Conservation (phyloP, 257 asterid genomes). For the Penstemon newberryi region DNA sequence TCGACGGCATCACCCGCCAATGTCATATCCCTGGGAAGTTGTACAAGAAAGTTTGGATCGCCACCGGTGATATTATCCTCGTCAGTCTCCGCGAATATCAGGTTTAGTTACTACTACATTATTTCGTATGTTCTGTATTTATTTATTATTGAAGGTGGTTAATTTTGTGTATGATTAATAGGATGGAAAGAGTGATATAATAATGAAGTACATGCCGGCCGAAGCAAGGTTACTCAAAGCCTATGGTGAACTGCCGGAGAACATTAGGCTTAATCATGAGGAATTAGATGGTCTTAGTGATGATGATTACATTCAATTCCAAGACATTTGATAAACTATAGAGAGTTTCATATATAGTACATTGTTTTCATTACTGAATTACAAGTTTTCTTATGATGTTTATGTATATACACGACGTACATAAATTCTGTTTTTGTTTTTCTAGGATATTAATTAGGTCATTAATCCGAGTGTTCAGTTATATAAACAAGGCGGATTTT, state of each 20-base stretch:
- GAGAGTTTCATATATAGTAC: too few species aligned
- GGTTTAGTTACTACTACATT: constrained; percentile 30
- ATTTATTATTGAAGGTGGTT: background rate
- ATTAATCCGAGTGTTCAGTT: too few species aligned
- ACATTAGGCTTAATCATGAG: constrained; percentile 58
- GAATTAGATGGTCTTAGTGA: too few species aligned
- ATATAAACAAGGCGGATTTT: background rate
- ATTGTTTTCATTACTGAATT: too few species aligned
- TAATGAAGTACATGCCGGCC: constrained; percentile 88
- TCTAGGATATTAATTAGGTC: too few species aligned
- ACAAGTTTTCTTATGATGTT: too few species aligned
- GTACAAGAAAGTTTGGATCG: constrained; percentile 97
- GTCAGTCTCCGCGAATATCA: constrained; percentile 96
- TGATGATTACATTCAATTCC: too few species aligned
- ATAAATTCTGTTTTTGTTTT: too few species aligned
- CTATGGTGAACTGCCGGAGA: constrained; percentile 88
- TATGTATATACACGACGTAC: too few species aligned
- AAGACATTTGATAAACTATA: too few species aligned
- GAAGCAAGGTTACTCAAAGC: constrained; percentile 94
- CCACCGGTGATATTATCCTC: constrained; percentile 89
- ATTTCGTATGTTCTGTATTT: too few species aligned
- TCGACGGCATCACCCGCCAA: constrained; percentile 83
- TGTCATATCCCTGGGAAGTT: constrained; percentile 93
- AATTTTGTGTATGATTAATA: constrained; percentile 17
- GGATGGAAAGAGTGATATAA: constrained; percentile 94